Evolutionary conservation across 177 flowering plant genomes (phyloP).

Genomic region (Vitis hybrid): DNA sequence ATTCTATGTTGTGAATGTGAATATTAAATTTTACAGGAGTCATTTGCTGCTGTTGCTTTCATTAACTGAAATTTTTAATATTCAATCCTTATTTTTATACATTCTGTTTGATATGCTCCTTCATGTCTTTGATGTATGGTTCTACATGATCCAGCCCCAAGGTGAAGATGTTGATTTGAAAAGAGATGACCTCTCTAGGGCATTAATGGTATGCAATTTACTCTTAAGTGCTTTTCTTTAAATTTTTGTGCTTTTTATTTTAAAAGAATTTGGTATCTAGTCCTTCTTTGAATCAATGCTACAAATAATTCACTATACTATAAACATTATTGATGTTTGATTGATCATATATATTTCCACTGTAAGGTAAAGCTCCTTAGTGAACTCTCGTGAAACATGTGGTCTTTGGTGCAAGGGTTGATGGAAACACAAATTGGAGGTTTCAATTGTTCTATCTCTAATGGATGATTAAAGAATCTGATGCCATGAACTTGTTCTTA

Average conservation of each 20-base stretch:
- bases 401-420: too few species aligned
- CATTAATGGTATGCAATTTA: conserved; percentile 69
- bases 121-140: conserved; percentile 3
- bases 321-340: too few species aligned
- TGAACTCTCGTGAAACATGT: too few species aligned
- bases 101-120: background rate
- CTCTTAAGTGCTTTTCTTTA: background rate
- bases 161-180: conserved; percentile 56
- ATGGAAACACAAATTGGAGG: too few species aligned
- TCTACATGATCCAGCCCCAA: conserved; percentile 44
- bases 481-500: too few species aligned
- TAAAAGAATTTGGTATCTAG: background rate
- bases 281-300: too few species aligned
- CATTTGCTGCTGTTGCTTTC: conserved; percentile 3
- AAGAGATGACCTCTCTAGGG: conserved; percentile 82
- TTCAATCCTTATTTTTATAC: conserved; percentile 4
- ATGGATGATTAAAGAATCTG: too few species aligned
- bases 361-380: too few species aligned
- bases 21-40: background rate
- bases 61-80: conserved; percentile 1
- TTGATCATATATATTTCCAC: too few species aligned
- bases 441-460: too few species aligned
- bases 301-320: too few species aligned
- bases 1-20: too few species aligned
- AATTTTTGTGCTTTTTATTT: background rate